phyloP scores from a whole-genome alignment of 306 rosid genomes.

The Ammopiptanthus mongolicus region DNA sequence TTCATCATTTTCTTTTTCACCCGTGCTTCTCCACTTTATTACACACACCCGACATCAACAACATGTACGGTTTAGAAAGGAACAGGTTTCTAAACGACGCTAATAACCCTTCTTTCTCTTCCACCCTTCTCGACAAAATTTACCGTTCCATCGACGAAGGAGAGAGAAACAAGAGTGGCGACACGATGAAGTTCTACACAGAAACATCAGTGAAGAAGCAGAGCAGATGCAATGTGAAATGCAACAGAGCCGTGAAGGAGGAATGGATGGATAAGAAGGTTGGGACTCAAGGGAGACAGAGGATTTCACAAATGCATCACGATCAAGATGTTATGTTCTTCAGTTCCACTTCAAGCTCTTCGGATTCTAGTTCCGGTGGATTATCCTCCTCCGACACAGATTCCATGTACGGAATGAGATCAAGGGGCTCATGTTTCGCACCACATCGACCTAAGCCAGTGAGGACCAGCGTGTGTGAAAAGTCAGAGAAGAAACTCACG shows the following conservation, averaged over 20 bases:
- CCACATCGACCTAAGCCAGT: conserved; percentile 48
- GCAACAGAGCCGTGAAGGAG: neutral
- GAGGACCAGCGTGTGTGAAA: conserved; percentile 32
- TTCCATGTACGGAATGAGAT: conserved; percentile 37
- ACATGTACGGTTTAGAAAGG: conserved; percentile 40
- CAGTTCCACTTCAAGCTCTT: conserved; percentile 69
- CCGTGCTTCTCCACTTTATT: conserved; percentile 15
- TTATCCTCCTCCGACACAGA: conserved; percentile 86
- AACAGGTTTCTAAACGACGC: conserved; percentile 2
- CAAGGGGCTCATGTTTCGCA: conserved; percentile 45
- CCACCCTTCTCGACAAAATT: conserved; percentile 67
- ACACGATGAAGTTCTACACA: conserved; percentile 42
- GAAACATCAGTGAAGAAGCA: conserved; percentile 41
- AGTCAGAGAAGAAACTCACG: conserved; percentile 14
- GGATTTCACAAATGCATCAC: neutral
- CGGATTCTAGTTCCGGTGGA: conserved; percentile 79
- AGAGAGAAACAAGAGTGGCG: conserved; percentile 22
- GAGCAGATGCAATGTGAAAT: conserved; percentile 28
- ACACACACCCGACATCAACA: neutral
- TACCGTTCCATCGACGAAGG: conserved; percentile 81
- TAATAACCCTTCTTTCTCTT: conserved; percentile 70
- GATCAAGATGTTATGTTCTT: conserved; percentile 56
- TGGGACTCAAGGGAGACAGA: neutral
- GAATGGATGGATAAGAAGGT: conserved; percentile 24
- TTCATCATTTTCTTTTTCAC: conserved; percentile 19